Evolutionary conservation across 257 asterid genomes (phyloP).

Genomic region (Solanum bulbocastanum): DNA sequence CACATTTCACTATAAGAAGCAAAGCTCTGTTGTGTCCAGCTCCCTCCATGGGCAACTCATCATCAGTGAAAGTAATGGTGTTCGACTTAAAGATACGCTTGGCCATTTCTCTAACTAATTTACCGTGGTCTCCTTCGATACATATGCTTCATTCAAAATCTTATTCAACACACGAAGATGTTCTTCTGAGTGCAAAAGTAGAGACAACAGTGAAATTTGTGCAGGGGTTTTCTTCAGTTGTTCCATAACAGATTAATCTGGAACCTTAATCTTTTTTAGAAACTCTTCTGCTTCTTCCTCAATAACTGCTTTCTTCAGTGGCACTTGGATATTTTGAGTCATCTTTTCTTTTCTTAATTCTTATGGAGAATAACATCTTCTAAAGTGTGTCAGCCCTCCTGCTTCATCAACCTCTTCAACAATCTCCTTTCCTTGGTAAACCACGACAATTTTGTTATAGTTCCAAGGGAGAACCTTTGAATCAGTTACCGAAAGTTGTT

Average conservation of each 20-base stretch:
- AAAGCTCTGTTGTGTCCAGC: too few relatives aligned
- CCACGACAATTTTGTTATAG: neutral
- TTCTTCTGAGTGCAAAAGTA: too few relatives aligned
- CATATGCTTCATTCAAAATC: too few relatives aligned
- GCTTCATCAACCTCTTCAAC: neutral
- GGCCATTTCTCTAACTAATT: too few relatives aligned
- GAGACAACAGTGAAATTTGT: neutral
- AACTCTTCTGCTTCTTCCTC: too few relatives aligned
- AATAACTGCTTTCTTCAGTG: neutral
- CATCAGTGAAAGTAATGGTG: too few relatives aligned
- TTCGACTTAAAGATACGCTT: too few relatives aligned
- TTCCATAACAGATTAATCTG: neutral
- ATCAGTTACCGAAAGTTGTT: fast-evolving
- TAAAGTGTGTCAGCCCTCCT: neutral
- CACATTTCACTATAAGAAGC: too few relatives aligned
- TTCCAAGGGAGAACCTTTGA: neutral
- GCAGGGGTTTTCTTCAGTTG: neutral
- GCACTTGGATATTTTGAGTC: neutral
- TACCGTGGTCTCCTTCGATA: too few relatives aligned
- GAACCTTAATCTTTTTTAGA: neutral
- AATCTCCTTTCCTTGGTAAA: neutral
- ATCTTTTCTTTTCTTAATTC: neutral
- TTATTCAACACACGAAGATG: too few relatives aligned
- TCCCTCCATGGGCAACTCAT: too few relatives aligned
- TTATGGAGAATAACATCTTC: neutral